A percentile compares a stretch with the other conserved stretches of the same genome.
Evolutionary conservation across 306 rosid genomes (phyloP).

Genomic region (Rosa rugosa): DNA sequence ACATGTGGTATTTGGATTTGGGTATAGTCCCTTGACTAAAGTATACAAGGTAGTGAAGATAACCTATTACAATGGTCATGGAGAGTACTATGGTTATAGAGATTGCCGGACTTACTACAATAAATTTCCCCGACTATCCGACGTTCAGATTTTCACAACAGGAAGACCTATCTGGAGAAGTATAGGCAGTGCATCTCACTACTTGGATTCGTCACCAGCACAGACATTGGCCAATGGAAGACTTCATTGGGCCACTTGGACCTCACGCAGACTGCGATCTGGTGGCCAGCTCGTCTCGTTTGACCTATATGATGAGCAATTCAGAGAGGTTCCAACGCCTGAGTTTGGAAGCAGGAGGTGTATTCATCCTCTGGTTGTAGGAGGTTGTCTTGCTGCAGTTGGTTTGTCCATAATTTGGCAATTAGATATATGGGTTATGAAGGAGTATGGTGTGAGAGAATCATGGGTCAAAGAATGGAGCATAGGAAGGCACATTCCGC

Average conservation of each 20-base stretch:
- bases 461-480: conserved; percentile 36
- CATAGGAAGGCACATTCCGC: conserved; percentile 32
- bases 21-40: too few relatives aligned
- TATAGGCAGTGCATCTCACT: conserved; percentile 25
- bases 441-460: conserved; percentile 38
- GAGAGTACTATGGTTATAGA: neutral
- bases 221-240: conserved; percentile 42
- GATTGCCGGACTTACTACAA: neutral
- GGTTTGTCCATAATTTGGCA: conserved; percentile 24
- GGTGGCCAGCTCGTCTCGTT: conserved; percentile 40
- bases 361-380: conserved; percentile 33
- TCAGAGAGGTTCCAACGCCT: conserved; percentile 36
- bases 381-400: conserved; percentile 43
- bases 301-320: conserved; percentile 40
- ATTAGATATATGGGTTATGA: conserved; percentile 53
- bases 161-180: conserved; percentile 47
- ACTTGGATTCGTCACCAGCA: conserved; percentile 27
- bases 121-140: conserved; percentile 12
- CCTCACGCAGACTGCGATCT: neutral
- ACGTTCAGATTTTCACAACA: conserved; percentile 30
- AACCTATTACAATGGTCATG: too few relatives aligned
- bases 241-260: conserved; percentile 47
- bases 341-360: conserved; percentile 16
- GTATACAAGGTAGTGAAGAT: too few relatives aligned
- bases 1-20: too few relatives aligned